Base-by-base conservation (phyloP, 768 basidiomycete genomes). In the Solioccasus polychromus region DNA sequence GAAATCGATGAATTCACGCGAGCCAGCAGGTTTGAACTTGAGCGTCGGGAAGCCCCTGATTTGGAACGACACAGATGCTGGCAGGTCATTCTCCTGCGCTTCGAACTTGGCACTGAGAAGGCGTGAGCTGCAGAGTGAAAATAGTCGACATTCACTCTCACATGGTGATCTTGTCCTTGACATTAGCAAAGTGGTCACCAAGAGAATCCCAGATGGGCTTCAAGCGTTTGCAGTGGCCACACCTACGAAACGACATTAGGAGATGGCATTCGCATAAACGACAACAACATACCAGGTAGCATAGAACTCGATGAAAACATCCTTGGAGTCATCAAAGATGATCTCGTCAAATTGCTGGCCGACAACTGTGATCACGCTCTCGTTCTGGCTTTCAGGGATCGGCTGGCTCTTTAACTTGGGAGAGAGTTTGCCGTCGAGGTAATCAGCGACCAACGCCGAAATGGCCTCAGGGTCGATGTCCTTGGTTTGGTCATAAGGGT, bases 301-400 rank as follows among this genome's bases (percentile, higher is more conserved):
- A 59, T 90, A 97, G 70, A 99, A 94, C 70, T 98, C 95, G 54
- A 97, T 75, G 59, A 99, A 92, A 58, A 97, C 85, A 63, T 98
- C 94, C 73, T 96, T 96, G 47, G 73, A 71, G 52, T 92, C 88
- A 61, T 96, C 90, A 50, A 79, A 82, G 26, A 90, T 85, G 41
- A 93, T 73, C 40, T 90, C 72, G 3, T 98, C 92, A 54, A 97
- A 98, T 54, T 86, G 81, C 67, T 90, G 87, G 51, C 90, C 83
- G 42, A 97, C 95, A 22, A 99, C 72, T 39, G 75, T 79, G 68
- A 77, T 85, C 44, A 95, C 93, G 45, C 75, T 77, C 65, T 89
- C 91, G 48, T 88, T 79, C 68, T 98, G 93, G 28, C 70, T 68
- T 46, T 81, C 82, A 7, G 95, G 95, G 56, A 94, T 77, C 30